Evolutionary conservation across 768 basidiomycete species (phyloP), one percentile per base, ranked within the genome.

Genomic region (Tulasnella calospora): DNA sequence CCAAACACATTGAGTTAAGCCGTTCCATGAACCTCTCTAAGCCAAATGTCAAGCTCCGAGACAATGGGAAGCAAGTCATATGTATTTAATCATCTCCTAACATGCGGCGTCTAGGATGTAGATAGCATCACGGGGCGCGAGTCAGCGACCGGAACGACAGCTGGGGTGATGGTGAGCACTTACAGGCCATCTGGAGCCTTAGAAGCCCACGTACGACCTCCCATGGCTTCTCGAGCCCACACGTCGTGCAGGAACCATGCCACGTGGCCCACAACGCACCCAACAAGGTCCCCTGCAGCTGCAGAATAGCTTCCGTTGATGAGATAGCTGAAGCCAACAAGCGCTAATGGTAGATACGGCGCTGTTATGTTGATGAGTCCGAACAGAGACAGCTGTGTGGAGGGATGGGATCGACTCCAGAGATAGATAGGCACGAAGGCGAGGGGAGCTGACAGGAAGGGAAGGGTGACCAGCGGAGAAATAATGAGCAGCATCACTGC

Each of bases 361-460:
- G 97, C 97, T 0, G 94, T 92, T 82, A 99, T 96, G 4, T 94
- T 98, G 82, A 99, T 88, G 36, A 99, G 86, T 12, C 97, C 97
- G 81, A 99, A 98, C 21, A 99, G 89, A 3, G 95, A 96, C 78
- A 99, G 95, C n/a, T 95, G 94, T 4, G 95, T 94, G 5, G 92
- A 90, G 3, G 97, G 96, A 83, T 99, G 97, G 30, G 96, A 89
- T 75, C 97, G 87, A 23, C 96, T 95, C 98, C 98, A 99, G 79
- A 99, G 87, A 84, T 99, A 99, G 55, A 98, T 98, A 3, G 97
- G 93, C 2, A 97, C 94, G 82, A 97, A 98, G 0, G 96, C 95
- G 40, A 97, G 89, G 0, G 95, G 91, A 0, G 95, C 94, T 6
- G 96, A 96, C 69, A 98, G 91, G 86, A 98, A 97, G 0, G 96